Percentiles rank a stretch among this genome's conserved stretches.
These are phyloP conservation scores for Lipomyces yamanashiensis DNA, from an alignment of 805 yeast species.

Conservation along the genomic window DNA sequence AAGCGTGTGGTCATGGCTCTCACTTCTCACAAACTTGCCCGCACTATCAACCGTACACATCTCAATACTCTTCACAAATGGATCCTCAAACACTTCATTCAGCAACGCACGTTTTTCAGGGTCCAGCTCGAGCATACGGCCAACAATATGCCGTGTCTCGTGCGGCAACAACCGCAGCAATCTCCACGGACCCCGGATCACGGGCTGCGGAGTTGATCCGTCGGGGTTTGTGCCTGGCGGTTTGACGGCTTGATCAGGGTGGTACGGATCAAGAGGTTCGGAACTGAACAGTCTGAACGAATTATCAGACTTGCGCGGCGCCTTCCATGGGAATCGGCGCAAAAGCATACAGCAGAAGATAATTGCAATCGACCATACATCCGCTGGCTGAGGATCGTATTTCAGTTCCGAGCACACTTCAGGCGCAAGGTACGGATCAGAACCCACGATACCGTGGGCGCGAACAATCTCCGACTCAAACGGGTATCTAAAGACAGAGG, in stretches of 20 bases:
- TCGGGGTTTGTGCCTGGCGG: constrained; percentile 34
- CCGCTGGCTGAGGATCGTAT: constrained; percentile 88
- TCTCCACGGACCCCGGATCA: constrained; percentile 70
- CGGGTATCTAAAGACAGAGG: constrained; percentile 77
- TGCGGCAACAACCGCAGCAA: constrained; percentile 72
- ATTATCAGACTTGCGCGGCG: constrained; percentile 77
- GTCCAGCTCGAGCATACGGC: constrained; percentile 66
- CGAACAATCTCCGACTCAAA: constrained; percentile 60
- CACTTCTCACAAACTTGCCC: constrained; percentile 39
- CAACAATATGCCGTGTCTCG: constrained; percentile 63
- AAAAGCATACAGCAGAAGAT: constrained; percentile 89
- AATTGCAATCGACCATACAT: constrained; percentile 92
- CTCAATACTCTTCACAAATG: constrained; percentile 63
- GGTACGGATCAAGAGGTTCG: constrained; percentile 40
- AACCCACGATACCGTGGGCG: constrained; percentile 89
- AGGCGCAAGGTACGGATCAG: constrained; percentile 95
- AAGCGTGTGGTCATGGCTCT: constrained; percentile 46
- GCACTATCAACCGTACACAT: constrained; percentile 51
- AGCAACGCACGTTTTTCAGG: constrained; percentile 63
- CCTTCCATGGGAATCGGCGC: constrained; percentile 92
- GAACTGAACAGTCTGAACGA: constrained; percentile 71
- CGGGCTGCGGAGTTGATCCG: constrained; percentile 47
- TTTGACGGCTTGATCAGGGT: constrained; percentile 37
- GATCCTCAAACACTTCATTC: constrained; percentile 58
- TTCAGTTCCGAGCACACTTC: constrained; percentile 66